Base-by-base conservation (phyloP, 257 asterid species). In the Schizonepeta tenuifolia region DNA sequence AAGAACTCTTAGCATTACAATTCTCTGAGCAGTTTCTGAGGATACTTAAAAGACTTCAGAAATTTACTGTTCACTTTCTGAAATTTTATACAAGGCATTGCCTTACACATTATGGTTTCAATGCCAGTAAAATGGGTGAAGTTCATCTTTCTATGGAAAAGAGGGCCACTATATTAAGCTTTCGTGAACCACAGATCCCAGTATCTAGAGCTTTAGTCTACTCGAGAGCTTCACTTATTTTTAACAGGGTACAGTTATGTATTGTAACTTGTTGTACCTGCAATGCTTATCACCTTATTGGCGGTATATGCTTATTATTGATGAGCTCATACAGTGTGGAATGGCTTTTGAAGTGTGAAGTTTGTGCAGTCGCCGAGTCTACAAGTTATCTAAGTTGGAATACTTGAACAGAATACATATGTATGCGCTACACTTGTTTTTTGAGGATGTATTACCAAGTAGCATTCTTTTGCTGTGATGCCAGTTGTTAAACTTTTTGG, bases 381-480 rank as follows among this genome's bases (percentile, higher is more conserved):
- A 55, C 33, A 70, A 65, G 17, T 66, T 43, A 28, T 70, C 54
- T 24, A 47, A 64, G 66, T 35, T 10, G 59, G 59, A 49, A 33
- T 65, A 33, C 67, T 56, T 75, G 44, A 56, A 75, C 28, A 49
- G 0, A 15, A 17, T 17, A 53, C 13, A 55, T 12, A 40, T 4
- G 26, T 22, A 24, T 12, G 24, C 22, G 20, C 21, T 10, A 10
- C 11, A 26, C 2, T 38, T 38, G 10, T 38, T 8, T 38, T 38
- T 38, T 38, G 22, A 47, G 54, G 8, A 28, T 7, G 15, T 5
- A 56, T 59, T n/a, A n/a, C n/a, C n/a, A n/a, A n/a, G n/a, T n/a
- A n/a, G 17, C 33, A 54, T 20, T 64, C 38, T 18, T 26, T 66
- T 47, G 7, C 17, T 46, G 20, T 24, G 5, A 41, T 7, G 22